phyloP scores from a whole-genome alignment of 805 yeast species.

The Nakazawaea pomicola region DNA sequence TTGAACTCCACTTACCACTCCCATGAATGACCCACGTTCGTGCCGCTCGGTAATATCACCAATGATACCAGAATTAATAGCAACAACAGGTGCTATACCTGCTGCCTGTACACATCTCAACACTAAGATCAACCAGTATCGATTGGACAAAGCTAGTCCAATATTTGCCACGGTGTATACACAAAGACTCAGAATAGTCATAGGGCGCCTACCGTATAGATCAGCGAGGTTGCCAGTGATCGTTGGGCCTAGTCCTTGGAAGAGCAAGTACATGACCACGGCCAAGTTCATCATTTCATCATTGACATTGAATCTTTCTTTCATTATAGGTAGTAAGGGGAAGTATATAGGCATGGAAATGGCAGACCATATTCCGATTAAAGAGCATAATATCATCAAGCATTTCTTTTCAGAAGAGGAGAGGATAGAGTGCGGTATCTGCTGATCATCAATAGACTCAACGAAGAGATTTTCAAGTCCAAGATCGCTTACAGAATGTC shows the following conservation, averaged over 20 bases:
- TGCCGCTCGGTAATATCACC: slow-evolving; percentile 59
- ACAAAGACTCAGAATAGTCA: slow-evolving; percentile 41
- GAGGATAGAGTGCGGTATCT: slow-evolving; percentile 39
- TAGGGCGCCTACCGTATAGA: slow-evolving; percentile 59
- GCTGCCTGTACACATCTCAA: slow-evolving; percentile 68
- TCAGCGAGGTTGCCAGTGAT: slow-evolving; percentile 61
- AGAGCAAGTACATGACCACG: slow-evolving; percentile 61
- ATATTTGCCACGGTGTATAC: slow-evolving; percentile 51
- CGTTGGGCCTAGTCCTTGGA: slow-evolving; percentile 68
- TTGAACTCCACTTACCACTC: slow-evolving; percentile 52
- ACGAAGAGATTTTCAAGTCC: too few species aligned
- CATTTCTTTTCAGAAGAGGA: slow-evolving; percentile 33
- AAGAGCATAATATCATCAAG: slow-evolving; percentile 35
- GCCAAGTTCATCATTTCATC: slow-evolving; percentile 54
- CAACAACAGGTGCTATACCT: slow-evolving; percentile 65
- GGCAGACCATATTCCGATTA: slow-evolving; percentile 60
- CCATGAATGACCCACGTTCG: slow-evolving; percentile 62
- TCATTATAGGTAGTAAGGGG: slow-evolving; percentile 59
- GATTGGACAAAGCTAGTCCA: slow-evolving; percentile 49
- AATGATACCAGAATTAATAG: slow-evolving; percentile 58
- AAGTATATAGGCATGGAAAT: slow-evolving; percentile 66
- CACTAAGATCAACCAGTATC: slow-evolving; percentile 48
- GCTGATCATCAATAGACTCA: too few species aligned
- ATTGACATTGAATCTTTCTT: slow-evolving; percentile 42
- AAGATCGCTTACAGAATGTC: too few species aligned